A percentile compares a stretch with the other conserved stretches of the same genome.
Evolutionary conservation across 1,284 basidiomycete species (phyloP).

Genomic region (Golubevia pallescens): DNA sequence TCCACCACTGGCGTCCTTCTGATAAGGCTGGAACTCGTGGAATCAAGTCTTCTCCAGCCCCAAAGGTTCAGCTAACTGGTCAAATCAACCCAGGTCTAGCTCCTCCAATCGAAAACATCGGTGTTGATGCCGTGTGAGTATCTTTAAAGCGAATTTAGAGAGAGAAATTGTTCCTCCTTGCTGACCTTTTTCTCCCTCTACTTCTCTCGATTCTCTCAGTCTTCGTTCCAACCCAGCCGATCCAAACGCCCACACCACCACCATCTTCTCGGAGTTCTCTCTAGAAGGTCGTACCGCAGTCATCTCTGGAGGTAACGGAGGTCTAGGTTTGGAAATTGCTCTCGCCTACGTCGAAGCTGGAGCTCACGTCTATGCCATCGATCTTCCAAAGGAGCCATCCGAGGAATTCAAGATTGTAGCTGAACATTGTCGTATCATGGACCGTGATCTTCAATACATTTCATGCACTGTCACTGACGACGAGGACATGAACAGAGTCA

Average conservation of each 20-base stretch:
- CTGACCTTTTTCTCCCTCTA: neutral
- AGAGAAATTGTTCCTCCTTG: conserved; percentile 5
- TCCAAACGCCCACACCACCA: conserved; percentile 42
- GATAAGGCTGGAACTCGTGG: neutral
- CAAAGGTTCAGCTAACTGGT: conserved; percentile 10
- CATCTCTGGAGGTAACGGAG: conserved; percentile 79
- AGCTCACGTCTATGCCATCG: conserved; percentile 78
- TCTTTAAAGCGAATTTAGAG: neutral
- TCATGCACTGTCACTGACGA: conserved; percentile 70
- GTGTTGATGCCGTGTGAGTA: conserved; percentile 50
- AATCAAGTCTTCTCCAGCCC: conserved; percentile 2
- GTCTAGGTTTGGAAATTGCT: conserved; percentile 82
- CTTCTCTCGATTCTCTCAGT: conserved; percentile 1
- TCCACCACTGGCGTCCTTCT: neutral
- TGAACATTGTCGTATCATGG: conserved; percentile 26
- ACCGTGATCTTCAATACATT: conserved; percentile 32
- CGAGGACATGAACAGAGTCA: conserved; percentile 60
- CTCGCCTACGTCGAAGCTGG: conserved; percentile 78
- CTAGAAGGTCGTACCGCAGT: conserved; percentile 77
- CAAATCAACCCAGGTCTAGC: conserved; percentile 50
- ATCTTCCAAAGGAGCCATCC: conserved; percentile 73
- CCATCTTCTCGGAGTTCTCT: conserved; percentile 76
- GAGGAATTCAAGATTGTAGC: conserved; percentile 71
- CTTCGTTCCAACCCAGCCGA: conserved; percentile 46
- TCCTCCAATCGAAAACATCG: conserved; percentile 56